Evolutionary conservation across 2,329 filamentous ascomycete genomes (phyloP).

Genomic region (Paecilomyces formosus): DNA sequence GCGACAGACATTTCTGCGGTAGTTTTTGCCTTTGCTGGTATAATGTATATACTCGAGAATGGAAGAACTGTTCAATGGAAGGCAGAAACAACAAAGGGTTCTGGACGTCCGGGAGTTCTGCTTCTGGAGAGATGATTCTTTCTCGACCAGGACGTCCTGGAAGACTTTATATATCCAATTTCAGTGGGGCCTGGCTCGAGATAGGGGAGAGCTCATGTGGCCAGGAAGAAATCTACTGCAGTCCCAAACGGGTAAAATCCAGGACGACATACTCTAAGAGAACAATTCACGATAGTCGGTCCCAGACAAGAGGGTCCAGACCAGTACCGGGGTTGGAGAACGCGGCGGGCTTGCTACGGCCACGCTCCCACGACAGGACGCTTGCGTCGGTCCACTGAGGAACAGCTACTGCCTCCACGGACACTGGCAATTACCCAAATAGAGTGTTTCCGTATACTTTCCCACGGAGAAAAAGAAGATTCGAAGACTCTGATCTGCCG

Average conservation of each 20-base stretch:
- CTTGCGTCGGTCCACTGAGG: background rate
- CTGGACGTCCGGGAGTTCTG: background rate
- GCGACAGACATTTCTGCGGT: conserved; percentile 23
- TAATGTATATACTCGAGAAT: background rate
- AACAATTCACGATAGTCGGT: background rate
- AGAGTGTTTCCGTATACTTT: background rate
- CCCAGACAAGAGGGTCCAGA: background rate
- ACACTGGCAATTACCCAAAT: background rate
- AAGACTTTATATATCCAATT: background rate
- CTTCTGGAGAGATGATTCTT: background rate
- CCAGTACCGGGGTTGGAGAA: background rate
- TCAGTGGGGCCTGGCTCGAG: background rate
- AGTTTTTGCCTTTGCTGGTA: background rate
- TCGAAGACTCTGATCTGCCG: background rate
- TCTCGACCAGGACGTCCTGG: background rate
- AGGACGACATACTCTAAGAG: background rate
- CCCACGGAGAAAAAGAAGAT: background rate
- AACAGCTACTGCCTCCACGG: background rate
- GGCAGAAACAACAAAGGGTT: background rate
- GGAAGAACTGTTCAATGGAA: background rate
- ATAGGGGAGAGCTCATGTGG: background rate
- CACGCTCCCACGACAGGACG: background rate
- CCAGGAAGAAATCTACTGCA: background rate
- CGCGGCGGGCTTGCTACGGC: background rate
- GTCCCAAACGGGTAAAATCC: background rate